Percentiles rank a stretch among this genome's conserved stretches.
phyloP scores from a whole-genome alignment of 768 basidiomycete species.

The Asterophora parasitica region DNA sequence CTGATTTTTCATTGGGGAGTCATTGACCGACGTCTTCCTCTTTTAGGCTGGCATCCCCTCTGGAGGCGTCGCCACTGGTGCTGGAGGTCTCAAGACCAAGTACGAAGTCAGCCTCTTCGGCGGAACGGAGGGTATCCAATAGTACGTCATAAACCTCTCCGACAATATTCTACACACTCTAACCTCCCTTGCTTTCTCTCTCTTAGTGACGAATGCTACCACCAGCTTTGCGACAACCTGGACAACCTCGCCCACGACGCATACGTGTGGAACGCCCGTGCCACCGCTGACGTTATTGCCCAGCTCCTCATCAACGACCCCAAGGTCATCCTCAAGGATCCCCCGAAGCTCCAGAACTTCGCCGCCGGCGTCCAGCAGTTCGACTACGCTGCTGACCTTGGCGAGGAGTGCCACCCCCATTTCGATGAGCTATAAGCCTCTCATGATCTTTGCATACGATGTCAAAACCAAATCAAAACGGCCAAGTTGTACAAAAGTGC shows the following conservation, averaged over 20 bases:
- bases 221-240: conserved; percentile 24
- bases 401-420: conserved; percentile 6
- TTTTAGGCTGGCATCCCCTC: conserved; percentile 22
- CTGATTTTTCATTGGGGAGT: background rate
- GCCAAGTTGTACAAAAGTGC: background rate
- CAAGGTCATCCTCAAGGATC: conserved; percentile 9
- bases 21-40: background rate
- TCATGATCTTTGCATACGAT: background rate
- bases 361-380: conserved; percentile 1
- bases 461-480: background rate
- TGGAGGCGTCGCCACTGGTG: conserved; percentile 27
- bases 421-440: background rate
- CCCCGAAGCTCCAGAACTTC: conserved; percentile 2
- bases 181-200: background rate
- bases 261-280: conserved; percentile 10
- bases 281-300: conserved; percentile 7
- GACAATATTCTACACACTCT: background rate
- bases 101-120: conserved; percentile 21
- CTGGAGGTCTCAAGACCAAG: conserved; percentile 25
- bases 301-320: conserved; percentile 5
- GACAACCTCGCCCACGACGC: conserved; percentile 18
- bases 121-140: conserved; percentile 25
- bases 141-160: conserved; percentile 7
- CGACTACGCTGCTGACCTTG: conserved; percentile 1
- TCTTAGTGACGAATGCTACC: conserved; percentile 24